A percentile compares a stretch with the other conserved stretches of the same genome.
phyloP scores from a whole-genome alignment of 129 eudicot genomes.

The carrot (Daucus carota) region DH1_v3.0 NC_030383.2:40659001-40659500 shows the following conservation, averaged over 20 bases:
- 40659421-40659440: slow-evolving; percentile 80
- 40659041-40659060: slow-evolving; percentile 53
- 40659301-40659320: slow-evolving; percentile 81
- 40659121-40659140: slow-evolving; percentile 74
- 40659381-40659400: slow-evolving; percentile 77
- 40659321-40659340: slow-evolving; percentile 73
- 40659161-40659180: slow-evolving; percentile 76
- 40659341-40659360: slow-evolving; percentile 90
- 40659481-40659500: slow-evolving; percentile 60
- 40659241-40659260: neutral
- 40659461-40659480: slow-evolving; percentile 75
- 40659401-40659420: slow-evolving; percentile 67
- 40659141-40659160: slow-evolving; percentile 92
- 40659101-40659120: slow-evolving; percentile 71
- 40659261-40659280: neutral
- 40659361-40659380: slow-evolving; percentile 91
- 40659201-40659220: slow-evolving; percentile 41
- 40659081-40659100: slow-evolving; percentile 79
- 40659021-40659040: neutral
- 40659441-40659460: slow-evolving; percentile 87
- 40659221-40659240: neutral
- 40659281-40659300: slow-evolving; percentile 32
- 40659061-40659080: slow-evolving; percentile 70
- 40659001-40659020: neutral
- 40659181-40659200: slow-evolving; percentile 76